These are phyloP conservation scores for Pigoraptor vietnamica DNA, from an alignment of 78 protist species.

Conservation along the genomic window DNA sequence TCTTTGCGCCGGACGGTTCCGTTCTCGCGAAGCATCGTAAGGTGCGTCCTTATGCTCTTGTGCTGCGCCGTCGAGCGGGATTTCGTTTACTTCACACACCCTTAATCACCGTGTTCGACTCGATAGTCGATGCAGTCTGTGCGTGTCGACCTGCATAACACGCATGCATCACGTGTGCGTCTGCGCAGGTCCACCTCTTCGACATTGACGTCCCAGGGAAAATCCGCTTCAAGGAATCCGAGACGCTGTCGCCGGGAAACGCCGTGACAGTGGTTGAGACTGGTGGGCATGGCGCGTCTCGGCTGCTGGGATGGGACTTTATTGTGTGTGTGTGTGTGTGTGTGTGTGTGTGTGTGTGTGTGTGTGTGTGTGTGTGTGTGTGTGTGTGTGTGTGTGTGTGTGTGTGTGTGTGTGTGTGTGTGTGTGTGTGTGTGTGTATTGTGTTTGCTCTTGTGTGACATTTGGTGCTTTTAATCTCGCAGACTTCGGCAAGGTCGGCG, in stretches of 20 bases:
- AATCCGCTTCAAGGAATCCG: constrained; percentile 59
- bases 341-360: neutral
- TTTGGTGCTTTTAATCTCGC: too few relatives aligned
- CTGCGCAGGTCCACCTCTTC: constrained; percentile 81
- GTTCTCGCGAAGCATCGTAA: constrained; percentile 77
- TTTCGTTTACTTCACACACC: neutral
- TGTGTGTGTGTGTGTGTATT: neutral
- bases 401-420: neutral
- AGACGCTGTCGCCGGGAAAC: constrained; percentile 74
- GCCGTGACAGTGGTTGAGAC: constrained; percentile 52
- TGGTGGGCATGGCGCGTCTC: constrained; percentile 17
- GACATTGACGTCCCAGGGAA: constrained; percentile 87
- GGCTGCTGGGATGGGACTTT: too few relatives aligned
- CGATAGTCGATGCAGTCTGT: neutral
- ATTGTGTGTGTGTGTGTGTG: neutral
- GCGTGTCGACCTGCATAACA: neutral
- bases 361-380: neutral
- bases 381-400: neutral
- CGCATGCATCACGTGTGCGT: neutral
- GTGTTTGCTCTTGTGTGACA: too few relatives aligned
- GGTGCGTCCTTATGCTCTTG: neutral
- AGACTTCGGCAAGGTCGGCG: constrained; percentile 57
- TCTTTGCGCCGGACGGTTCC: constrained; percentile 66
- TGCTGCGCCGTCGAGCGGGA: neutral
- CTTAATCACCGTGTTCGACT: neutral